Evolutionary conservation across 2,329 filamentous ascomycete genomes (phyloP), one percentile per base, ranked within the genome.

Genomic region (Elsinoe ampelina): DNA sequence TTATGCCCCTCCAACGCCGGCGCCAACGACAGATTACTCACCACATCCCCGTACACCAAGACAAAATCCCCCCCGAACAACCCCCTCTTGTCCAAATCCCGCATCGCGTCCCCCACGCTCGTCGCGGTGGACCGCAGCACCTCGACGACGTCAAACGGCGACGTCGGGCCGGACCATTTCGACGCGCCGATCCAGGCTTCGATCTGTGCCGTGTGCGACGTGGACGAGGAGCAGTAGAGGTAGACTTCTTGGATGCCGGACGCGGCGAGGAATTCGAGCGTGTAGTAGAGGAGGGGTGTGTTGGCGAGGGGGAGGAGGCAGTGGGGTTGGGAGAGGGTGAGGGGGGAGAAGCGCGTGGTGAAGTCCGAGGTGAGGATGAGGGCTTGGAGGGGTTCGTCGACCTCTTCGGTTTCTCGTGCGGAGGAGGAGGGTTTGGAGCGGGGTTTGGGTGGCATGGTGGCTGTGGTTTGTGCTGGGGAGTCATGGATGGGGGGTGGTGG

Each of bases 271-370:
- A 95, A 97, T 68, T 97, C 91, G 66, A 97, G 84, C 3, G 92
- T 97, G 71, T 98, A 97, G 72, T 98, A 93, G 73, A 98, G 95
- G 61, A 98, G 78, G 35, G 93, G 92, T 1, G 86, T 91, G 71
- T 97, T 97, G 59, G 89, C 93, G 59, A 98, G 80, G 10, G 92
- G 90, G 5, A 98, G 79, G 32, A 98, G 85, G 75, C 93, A 97
- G 88, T 93, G 82, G 67, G 93, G 93, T 63, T 82, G 87, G 69
- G 95, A 88, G 58, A 95, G 75, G 0, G 90, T 92, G 68, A 97
- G 93, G 0, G 93, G 93, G 64, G 80, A 82, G 73, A 95, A 98
- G 70, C 89, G 80, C 48, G 89, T 90, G 72, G 97, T 91, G 70
- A 95, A 98, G 1, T 89, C 91, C 76, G 98, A 93, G 62, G 92